phyloP scores from a whole-genome alignment of 148 eudicot genomes.

The Amaranthus palmeri region DNA sequence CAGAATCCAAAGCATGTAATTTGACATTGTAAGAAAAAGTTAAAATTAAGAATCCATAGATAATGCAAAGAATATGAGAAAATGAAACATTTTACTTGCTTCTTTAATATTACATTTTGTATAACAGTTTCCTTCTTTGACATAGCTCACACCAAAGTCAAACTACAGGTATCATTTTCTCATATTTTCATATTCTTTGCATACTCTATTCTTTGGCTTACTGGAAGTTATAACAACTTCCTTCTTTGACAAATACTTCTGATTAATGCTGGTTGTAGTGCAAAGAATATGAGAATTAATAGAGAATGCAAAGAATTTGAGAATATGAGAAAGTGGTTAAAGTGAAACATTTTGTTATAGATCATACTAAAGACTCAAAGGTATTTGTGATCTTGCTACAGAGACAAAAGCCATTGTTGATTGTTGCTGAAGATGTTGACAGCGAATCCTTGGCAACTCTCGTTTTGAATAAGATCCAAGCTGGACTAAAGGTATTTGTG shows the following conservation, averaged over 20 bases:
- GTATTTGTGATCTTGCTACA: conserved; percentile 24
- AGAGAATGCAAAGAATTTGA: too few relatives aligned
- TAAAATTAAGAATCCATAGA: not conserved
- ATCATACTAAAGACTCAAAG: not conserved
- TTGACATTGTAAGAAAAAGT: conserved; percentile 4
- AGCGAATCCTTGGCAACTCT: conserved; percentile 98
- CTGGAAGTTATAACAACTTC: too few relatives aligned
- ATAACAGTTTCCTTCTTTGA: conserved; percentile 45
- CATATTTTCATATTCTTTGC: too few relatives aligned
- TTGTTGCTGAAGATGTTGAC: conserved; percentile 90
- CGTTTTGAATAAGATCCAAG: conserved; percentile 85
- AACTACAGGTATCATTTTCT: too few relatives aligned
- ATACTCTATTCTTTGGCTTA: too few relatives aligned
- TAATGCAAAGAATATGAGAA: not conserved
- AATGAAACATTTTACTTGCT: conserved; percentile 35
- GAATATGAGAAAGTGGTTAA: conserved; percentile 50
- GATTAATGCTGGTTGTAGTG: too few relatives aligned
- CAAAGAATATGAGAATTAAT: too few relatives aligned
- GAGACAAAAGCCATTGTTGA: conserved; percentile 81
- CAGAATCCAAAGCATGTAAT: conserved; percentile 41
- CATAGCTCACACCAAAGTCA: conserved; percentile 38
- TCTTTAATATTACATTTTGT: conserved; percentile 42
- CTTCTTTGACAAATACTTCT: too few relatives aligned
- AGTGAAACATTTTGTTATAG: conserved; percentile 12
- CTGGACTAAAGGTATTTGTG: conserved; percentile 72